These are phyloP conservation scores for Lindgomyces ingoldianus DNA, from an alignment of 495 filamentous ascomycete species.

Conservation along the genomic window DNA sequence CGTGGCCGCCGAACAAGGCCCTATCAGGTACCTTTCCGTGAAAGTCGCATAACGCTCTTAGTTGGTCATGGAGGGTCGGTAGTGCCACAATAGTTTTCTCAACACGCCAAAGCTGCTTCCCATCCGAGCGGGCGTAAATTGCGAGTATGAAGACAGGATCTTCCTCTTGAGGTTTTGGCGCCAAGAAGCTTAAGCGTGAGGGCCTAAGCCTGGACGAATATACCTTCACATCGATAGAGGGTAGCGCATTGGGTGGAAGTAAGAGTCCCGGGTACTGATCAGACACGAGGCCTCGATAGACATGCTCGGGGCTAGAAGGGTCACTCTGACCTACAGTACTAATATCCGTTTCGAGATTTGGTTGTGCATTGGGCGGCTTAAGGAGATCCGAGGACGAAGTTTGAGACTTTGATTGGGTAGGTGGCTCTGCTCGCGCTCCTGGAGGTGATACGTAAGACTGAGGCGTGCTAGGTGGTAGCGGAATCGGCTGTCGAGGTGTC, in stretches of 20 bases:
- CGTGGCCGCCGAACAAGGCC: constrained; percentile 85
- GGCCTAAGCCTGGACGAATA: constrained; percentile 92
- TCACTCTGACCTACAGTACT: constrained; percentile 44
- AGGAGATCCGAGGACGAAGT: constrained; percentile 17
- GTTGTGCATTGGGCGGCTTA: constrained; percentile 39
- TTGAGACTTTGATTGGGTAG: constrained; percentile 28
- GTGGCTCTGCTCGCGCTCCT: constrained; percentile 38
- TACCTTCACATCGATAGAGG: constrained; percentile 79
- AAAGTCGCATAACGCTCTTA: constrained; percentile 70
- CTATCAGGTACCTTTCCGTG: constrained; percentile 76
- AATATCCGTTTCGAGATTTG: constrained; percentile 44
- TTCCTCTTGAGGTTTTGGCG: constrained; percentile 66
- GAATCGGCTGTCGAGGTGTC: constrained; percentile 65
- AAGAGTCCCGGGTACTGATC: constrained; percentile 83
- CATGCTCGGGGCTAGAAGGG: constrained; percentile 41
- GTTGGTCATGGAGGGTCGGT: constrained; percentile 74
- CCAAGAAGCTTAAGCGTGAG: constrained; percentile 79
- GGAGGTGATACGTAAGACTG: constrained; percentile 57
- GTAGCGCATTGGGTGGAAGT: constrained; percentile 87
- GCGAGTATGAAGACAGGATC: constrained; percentile 94
- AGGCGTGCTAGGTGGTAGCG: constrained; percentile 62
- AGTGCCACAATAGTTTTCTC: constrained; percentile 87
- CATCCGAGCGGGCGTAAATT: constrained; percentile 73
- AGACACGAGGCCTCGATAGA: constrained; percentile 71
- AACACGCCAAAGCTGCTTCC: constrained; percentile 85